These are phyloP conservation scores for Paramecium pentaurelia DNA, from an alignment of 73 alveolate genomes.

Conservation along the genomic window DNA sequence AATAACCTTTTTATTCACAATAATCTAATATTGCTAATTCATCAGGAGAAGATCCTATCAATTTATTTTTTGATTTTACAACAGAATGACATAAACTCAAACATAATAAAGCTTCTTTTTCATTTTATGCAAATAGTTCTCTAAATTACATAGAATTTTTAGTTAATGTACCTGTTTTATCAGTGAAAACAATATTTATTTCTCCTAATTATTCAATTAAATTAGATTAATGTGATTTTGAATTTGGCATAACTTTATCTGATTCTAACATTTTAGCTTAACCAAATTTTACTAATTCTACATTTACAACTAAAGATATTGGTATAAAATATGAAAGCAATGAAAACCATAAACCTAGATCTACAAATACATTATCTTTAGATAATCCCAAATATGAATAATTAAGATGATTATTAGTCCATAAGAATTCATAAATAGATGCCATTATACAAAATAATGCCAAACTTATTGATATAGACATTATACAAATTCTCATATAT, in stretches of 20 bases:
- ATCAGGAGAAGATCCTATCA: constrained; percentile 78
- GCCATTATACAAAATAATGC: constrained; percentile 30
- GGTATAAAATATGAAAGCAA: constrained; percentile 60
- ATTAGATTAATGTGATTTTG: constrained; percentile 78
- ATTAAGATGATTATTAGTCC: constrained; percentile 32
- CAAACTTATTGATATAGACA: not conserved
- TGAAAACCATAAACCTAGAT: constrained; percentile 87
- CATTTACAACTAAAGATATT: constrained; percentile 42
- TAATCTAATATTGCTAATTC: constrained; percentile 73
- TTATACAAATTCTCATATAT: constrained; percentile 37
- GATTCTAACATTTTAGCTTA: constrained; percentile 49
- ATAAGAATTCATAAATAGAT: constrained; percentile 27
- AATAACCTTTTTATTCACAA: constrained; percentile 70
- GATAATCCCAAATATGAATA: constrained; percentile 1
- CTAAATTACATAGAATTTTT: constrained; percentile 77
- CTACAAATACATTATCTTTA: constrained; percentile 10
- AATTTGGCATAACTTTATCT: constrained; percentile 45
- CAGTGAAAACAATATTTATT: constrained; percentile 89
- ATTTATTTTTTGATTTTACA: constrained; percentile 58
- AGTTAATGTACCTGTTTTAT: constrained; percentile 98
- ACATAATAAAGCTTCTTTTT: constrained; percentile 64
- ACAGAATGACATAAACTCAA: constrained; percentile 64
- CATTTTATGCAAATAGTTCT: constrained; percentile 41
- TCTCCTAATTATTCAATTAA: constrained; percentile 94
- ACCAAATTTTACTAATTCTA: constrained; percentile 54